These are phyloP conservation scores for Aspergillus kassunensis DNA, from an alignment of 495 filamentous ascomycete species.

Conservation along the genomic window DNA sequence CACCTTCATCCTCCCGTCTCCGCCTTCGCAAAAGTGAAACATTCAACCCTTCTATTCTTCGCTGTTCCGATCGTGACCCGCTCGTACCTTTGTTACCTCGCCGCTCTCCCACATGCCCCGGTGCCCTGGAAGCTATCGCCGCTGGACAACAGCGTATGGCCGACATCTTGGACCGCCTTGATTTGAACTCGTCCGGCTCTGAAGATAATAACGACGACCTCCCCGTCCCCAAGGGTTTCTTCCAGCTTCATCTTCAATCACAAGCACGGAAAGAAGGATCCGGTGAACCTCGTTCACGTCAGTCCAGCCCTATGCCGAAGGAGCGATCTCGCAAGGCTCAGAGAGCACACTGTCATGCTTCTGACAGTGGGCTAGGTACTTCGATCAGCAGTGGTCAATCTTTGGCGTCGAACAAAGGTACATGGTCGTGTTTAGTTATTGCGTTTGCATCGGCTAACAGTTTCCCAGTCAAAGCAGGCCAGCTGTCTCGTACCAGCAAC, in stretches of 20 bases:
- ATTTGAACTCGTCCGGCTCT: slow-evolving; percentile 31
- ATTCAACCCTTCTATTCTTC: slow-evolving; percentile 44
- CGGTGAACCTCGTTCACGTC: slow-evolving; percentile 9
- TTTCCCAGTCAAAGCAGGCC: slow-evolving; percentile 22
- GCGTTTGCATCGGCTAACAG: slow-evolving; percentile 1
- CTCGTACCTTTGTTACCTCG: slow-evolving; percentile 46
- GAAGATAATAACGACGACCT: slow-evolving; percentile 29
- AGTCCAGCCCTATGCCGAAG: slow-evolving; percentile 8
- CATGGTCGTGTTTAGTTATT: slow-evolving; percentile 9
- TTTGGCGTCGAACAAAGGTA: slow-evolving; percentile 17
- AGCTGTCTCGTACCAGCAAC: slow-evolving; percentile 17
- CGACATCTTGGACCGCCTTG: slow-evolving; percentile 40
- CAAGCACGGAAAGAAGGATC: slow-evolving; percentile 18
- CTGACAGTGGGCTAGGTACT: slow-evolving; percentile 55
- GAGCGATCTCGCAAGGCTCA: slow-evolving; percentile 18
- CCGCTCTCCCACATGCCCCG: slow-evolving; percentile 46
- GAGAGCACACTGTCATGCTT: slow-evolving; percentile 35
- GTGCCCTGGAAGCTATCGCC: slow-evolving; percentile 42
- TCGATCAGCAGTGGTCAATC: slow-evolving; percentile 42
- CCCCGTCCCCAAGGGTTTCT: slow-evolving; percentile 23
- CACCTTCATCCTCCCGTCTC: slow-evolving; percentile 21
- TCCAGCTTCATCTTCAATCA: slow-evolving; percentile 14
- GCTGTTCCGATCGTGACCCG: slow-evolving; percentile 41
- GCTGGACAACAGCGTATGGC: slow-evolving; percentile 47
- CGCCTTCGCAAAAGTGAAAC: slow-evolving; percentile 49